Conservation (phyloP, 2,329 filamentous ascomycete species). For the Cladosporium sp. region DNA sequence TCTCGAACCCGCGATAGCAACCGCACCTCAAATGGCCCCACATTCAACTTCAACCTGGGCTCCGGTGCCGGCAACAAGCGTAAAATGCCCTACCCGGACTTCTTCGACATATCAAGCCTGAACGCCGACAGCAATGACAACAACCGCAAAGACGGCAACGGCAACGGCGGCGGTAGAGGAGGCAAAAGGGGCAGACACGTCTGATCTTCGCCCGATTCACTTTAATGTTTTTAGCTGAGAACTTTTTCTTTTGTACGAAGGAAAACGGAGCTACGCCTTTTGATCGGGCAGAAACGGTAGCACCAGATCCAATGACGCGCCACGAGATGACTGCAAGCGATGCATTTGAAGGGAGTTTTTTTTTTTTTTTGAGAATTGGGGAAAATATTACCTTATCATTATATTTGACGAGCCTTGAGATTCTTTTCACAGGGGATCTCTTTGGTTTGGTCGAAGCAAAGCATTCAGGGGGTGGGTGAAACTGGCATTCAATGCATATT, state of each 20-base stretch:
- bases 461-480: no score
- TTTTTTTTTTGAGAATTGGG: no score
- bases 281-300: no score
- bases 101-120: constrained; percentile 66
- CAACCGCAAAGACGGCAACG: constrained; percentile 20
- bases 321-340: background rate
- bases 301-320: background rate
- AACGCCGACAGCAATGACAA: constrained; percentile 55
- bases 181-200: constrained; percentile 33
- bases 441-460: no score
- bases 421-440: no score
- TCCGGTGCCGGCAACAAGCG: constrained; percentile 67
- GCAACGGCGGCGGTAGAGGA: constrained; percentile 25
- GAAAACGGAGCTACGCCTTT: background rate
- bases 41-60: constrained; percentile 45
- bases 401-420: no score
- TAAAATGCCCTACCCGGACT: constrained; percentile 67
- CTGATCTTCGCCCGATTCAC: no score
- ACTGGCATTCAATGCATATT: no score
- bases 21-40: constrained; percentile 20
- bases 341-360: background rate
- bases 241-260: background rate
- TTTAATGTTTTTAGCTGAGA: no score
- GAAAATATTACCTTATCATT: no score
- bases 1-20: constrained; percentile 19